A percentile compares a stretch with the other conserved stretches of the same genome.
phyloP scores from a whole-genome alignment of 352 stramenopile genomes.

The Pythium phragmiticola region DNA sequence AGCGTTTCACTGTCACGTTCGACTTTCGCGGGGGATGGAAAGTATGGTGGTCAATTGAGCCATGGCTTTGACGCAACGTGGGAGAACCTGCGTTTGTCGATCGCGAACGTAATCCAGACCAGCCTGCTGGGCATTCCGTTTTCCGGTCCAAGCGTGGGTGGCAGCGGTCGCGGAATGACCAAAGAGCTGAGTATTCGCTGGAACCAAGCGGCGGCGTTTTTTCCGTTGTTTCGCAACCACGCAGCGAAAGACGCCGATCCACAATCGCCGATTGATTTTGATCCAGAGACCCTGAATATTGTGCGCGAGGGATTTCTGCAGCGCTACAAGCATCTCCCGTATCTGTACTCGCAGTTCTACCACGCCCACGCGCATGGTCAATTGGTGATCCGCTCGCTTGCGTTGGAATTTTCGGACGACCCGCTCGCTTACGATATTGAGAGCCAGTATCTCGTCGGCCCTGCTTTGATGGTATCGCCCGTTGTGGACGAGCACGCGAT shows the following conservation, averaged over 20 bases:
- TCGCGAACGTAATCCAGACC: constrained; percentile 71
- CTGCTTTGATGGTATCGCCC: constrained; percentile 75
- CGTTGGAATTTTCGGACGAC: constrained; percentile 67
- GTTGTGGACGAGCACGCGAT: constrained; percentile 68
- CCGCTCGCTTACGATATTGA: constrained; percentile 40
- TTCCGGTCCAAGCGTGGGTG: constrained; percentile 67
- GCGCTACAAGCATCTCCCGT: constrained; percentile 78
- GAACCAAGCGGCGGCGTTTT: constrained; percentile 78
- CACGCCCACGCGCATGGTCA: constrained; percentile 42
- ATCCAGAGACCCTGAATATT: constrained; percentile 61
- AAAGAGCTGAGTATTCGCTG: constrained; percentile 81
- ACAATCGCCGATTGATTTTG: constrained; percentile 70
- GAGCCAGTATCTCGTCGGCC: constrained; percentile 70
- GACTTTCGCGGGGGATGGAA: constrained; percentile 66
- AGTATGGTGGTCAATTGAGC: constrained; percentile 63
- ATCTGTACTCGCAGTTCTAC: constrained; percentile 85
- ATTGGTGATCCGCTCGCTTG: constrained; percentile 52
- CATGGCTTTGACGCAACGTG: constrained; percentile 61
- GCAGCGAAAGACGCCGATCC: constrained; percentile 33
- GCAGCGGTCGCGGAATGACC: constrained; percentile 39
- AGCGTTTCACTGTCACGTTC: constrained; percentile 68
- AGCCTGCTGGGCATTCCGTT: constrained; percentile 78
- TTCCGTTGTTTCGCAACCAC: constrained; percentile 80
- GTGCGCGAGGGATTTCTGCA: constrained; percentile 54
- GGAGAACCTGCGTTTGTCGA: constrained; percentile 74